These are phyloP conservation scores for Chaetoceros muelleri DNA, from an alignment of 108 stramenopile genomes.

Conservation along the genomic window DNA sequence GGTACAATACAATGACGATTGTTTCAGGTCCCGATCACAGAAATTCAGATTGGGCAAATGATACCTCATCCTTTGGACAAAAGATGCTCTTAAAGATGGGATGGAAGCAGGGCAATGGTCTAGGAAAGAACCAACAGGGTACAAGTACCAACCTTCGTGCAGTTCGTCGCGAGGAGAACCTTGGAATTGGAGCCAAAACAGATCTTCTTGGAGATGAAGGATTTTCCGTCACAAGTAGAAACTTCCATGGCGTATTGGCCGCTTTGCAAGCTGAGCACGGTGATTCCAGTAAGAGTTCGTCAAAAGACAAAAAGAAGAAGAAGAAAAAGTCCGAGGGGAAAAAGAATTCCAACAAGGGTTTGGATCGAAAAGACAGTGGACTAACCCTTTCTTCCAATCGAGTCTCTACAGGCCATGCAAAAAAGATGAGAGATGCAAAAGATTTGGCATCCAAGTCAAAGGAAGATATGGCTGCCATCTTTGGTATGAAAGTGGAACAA, in stretches of 20 bases:
- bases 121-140: slow-evolving; percentile 64
- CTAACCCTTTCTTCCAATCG: slow-evolving; percentile 57
- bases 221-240: slow-evolving; percentile 27
- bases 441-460: slow-evolving; percentile 50
- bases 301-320: slow-evolving; percentile 26
- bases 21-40: slow-evolving; percentile 52
- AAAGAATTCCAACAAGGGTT: slow-evolving; percentile 9
- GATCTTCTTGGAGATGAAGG: slow-evolving; percentile 28
- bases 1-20: slow-evolving; percentile 46
- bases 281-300: slow-evolving; percentile 3
- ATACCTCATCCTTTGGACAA: slow-evolving; percentile 43
- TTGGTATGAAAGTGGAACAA: slow-evolving; percentile 46
- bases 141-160: slow-evolving; percentile 28
- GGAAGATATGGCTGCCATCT: slow-evolving; percentile 72
- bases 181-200: slow-evolving; percentile 56
- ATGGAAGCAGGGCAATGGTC: slow-evolving; percentile 78
- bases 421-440: slow-evolving; percentile 75
- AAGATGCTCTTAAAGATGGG: slow-evolving; percentile 84
- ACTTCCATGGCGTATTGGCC: slow-evolving; percentile 36
- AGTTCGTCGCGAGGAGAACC: slow-evolving; percentile 32
- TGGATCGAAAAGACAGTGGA: slow-evolving; percentile 3
- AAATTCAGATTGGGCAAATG: slow-evolving; percentile 63
- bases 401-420: slow-evolving; percentile 66
- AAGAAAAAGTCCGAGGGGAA: slow-evolving; percentile 29
- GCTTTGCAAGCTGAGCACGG: slow-evolving; percentile 29